A percentile compares a stretch with the other conserved stretches of the same genome.
Conservation (phyloP, 2,329 filamentous ascomycete genomes). For the Metarhizium guizhouense region DNA sequence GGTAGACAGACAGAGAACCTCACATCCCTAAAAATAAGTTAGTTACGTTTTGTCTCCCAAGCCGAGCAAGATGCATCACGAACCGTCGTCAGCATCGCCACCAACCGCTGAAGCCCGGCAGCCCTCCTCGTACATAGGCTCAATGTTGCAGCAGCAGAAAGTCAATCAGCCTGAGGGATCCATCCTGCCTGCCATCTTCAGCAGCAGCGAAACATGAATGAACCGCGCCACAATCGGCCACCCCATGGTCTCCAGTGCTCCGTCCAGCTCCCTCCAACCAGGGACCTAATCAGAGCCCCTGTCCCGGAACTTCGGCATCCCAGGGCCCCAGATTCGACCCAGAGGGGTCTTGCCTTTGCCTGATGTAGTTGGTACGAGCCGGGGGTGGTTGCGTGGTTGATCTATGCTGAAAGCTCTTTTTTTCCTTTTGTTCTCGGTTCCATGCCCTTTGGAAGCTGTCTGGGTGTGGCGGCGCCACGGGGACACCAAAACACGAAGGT, state of each 20-base stretch:
- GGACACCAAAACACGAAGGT: neutral
- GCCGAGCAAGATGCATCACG: neutral
- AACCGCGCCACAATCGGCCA: constrained; percentile 1
- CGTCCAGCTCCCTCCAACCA: neutral
- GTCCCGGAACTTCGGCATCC: constrained; percentile 9
- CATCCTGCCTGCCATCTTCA: neutral
- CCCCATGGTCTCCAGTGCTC: neutral
- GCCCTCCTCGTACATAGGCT: too few relatives aligned
- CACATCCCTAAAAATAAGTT: too few relatives aligned
- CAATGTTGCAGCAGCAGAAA: too few relatives aligned
- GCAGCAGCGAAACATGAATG: neutral
- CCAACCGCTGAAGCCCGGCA: neutral
- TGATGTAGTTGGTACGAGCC: neutral
- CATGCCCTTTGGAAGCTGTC: neutral
- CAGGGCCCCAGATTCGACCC: constrained; percentile 1
- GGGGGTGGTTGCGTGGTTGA: neutral
- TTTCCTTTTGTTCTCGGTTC: too few relatives aligned
- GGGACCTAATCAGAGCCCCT: constrained; percentile 1
- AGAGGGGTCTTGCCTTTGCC: neutral
- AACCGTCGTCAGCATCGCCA: neutral
- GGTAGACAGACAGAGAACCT: neutral
- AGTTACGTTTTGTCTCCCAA: neutral
- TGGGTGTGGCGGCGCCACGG: constrained; percentile 1
- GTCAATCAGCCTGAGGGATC: too few relatives aligned
- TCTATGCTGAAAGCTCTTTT: too few relatives aligned